phyloP scores from a whole-genome alignment of 306 rosid species.

The Pyrus betulifolia region DNA sequence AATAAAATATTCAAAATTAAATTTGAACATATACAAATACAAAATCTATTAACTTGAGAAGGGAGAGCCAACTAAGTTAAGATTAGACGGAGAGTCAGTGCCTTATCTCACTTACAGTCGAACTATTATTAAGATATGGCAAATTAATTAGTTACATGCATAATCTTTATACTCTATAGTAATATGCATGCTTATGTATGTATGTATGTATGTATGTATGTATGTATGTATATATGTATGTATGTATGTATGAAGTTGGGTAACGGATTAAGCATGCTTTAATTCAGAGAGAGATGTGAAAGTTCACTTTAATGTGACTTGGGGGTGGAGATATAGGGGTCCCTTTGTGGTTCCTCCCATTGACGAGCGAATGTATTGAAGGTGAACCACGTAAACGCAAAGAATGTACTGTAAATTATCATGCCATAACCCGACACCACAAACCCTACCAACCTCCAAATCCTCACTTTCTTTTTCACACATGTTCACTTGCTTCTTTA shows the following conservation, averaged over 20 bases:
- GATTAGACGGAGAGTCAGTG: too few species aligned
- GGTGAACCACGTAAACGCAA: conserved; percentile 23
- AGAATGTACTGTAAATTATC: conserved; percentile 11
- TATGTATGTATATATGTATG: neutral
- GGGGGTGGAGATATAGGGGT: conserved; percentile 4
- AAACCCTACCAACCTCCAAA: conserved; percentile 14
- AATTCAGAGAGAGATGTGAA: conserved; percentile 1
- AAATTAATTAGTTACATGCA: too few species aligned
- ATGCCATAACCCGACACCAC: conserved; percentile 16
- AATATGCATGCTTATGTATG: too few species aligned
- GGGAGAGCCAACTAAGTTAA: neutral
- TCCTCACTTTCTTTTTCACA: conserved; percentile 9
- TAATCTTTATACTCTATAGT: too few species aligned
- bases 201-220: too few species aligned
- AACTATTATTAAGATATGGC: too few species aligned
- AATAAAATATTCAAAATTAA: too few species aligned
- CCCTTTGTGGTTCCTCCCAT: conserved; percentile 28
- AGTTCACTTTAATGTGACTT: conserved; percentile 7
- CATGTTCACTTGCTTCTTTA: neutral
- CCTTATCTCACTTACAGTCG: too few species aligned
- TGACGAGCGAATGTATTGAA: conserved; percentile 40
- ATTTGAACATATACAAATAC: too few species aligned
- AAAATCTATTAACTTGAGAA: too few species aligned
- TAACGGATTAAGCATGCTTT: neutral
- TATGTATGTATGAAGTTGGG: neutral